Evolutionary conservation across 73 alveolate species (phyloP).

Genomic region (Breviolum minutum): DNA sequence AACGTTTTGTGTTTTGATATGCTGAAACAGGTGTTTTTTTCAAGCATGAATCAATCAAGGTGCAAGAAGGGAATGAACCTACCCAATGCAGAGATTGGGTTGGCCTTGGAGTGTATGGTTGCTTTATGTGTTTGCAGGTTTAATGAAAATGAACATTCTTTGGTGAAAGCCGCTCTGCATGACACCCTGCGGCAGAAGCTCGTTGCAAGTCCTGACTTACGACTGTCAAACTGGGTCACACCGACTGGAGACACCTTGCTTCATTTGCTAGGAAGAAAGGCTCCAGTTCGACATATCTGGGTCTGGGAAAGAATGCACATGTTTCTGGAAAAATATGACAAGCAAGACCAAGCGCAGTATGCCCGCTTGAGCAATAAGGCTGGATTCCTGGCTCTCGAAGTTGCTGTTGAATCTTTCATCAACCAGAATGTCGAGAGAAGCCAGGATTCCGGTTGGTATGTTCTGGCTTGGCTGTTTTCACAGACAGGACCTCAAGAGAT

Average conservation of each 20-base stretch:
- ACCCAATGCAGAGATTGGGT: conserved; percentile 11
- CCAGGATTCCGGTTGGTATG: background rate
- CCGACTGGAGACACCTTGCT: conserved; percentile 11
- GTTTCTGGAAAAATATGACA: background rate
- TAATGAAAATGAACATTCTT: background rate
- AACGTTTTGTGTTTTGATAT: background rate
- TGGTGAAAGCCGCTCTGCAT: background rate
- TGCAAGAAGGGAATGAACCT: background rate
- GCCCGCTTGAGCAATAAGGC: background rate
- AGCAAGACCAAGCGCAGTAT: background rate
- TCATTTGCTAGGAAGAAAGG: conserved; percentile 6
- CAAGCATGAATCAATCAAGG: background rate
- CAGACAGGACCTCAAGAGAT: background rate
- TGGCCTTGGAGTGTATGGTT: background rate
- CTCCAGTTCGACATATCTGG: background rate
- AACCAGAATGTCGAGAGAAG: background rate
- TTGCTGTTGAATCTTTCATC: background rate
- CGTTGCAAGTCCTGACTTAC: background rate
- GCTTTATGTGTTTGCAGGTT: conserved; percentile 25
- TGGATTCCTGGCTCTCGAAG: conserved; percentile 25
- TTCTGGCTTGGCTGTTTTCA: background rate
- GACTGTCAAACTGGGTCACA: background rate
- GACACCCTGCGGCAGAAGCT: background rate
- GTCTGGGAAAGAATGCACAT: background rate
- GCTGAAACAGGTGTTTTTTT: background rate